These are phyloP conservation scores for Dryadomyces quercivorus DNA, from an alignment of 2,329 filamentous ascomycete genomes.

Conservation along the genomic window DNA sequence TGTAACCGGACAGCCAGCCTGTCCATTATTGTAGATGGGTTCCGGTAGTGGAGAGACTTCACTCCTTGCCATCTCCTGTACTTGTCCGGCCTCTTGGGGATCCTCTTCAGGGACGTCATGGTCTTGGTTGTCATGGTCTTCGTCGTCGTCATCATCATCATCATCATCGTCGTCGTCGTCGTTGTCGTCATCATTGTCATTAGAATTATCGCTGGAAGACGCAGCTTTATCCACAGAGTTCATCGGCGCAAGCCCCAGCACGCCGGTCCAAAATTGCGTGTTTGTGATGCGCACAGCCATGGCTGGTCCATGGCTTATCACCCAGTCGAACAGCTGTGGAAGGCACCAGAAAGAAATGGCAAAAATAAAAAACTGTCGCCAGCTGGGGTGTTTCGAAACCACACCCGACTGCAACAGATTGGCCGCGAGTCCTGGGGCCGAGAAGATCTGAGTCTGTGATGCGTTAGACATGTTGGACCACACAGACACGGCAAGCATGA, in stretches of 20 bases:
- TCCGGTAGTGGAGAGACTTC: no score
- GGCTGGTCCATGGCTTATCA: background rate
- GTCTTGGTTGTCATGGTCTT: background rate
- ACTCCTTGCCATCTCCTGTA: no score
- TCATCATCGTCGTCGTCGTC: background rate
- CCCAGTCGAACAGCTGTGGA: background rate
- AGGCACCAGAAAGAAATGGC: background rate
- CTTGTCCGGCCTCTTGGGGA: no score
- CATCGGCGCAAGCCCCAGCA: background rate
- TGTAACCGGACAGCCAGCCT: no score
- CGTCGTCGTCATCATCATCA: background rate
- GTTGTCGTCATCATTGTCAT: background rate
- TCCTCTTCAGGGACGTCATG: no score
- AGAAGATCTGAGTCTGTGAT: background rate
- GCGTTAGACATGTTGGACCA: background rate
- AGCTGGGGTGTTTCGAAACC: background rate
- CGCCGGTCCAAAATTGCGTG: background rate
- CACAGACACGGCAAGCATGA: background rate
- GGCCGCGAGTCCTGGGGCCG: background rate
- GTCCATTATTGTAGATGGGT: no score
- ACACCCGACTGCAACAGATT: background rate
- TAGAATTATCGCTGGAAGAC: background rate
- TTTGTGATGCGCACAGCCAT: background rate
- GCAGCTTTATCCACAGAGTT: no score
- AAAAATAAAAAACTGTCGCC: background rate